Conservation (phyloP, 768 basidiomycete genomes). For the Psilocybe subaeruginosa region DNA sequence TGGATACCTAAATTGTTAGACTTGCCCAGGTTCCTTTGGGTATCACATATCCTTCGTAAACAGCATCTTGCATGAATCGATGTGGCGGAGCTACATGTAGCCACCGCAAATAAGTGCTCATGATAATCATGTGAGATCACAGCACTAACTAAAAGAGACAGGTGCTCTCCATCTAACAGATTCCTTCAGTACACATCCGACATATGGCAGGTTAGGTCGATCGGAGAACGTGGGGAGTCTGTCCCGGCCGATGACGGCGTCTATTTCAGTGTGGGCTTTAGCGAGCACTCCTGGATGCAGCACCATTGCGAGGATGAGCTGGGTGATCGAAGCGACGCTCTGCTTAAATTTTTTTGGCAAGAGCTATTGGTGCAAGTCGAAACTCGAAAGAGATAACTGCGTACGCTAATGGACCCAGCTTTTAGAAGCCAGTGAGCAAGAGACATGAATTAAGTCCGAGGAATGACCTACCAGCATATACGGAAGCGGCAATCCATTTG, state of each 20-base stretch:
- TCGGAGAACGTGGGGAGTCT: slow-evolving; percentile 29
- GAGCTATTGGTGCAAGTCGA: neutral
- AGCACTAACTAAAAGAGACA: slow-evolving; percentile 14
- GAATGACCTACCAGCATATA: neutral
- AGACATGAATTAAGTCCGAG: neutral
- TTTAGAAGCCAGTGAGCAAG: neutral
- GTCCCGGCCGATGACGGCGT: slow-evolving; percentile 24
- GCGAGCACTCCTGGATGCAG: slow-evolving; percentile 12
- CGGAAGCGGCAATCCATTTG: neutral
- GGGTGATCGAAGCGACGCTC: neutral
- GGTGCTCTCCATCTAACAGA: slow-evolving; percentile 25
- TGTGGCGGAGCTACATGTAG: neutral
- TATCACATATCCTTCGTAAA: neutral
- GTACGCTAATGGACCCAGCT: neutral
- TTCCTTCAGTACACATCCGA: slow-evolving; percentile 27
- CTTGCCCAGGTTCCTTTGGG: neutral
- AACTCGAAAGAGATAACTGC: neutral
- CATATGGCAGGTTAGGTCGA: slow-evolving; percentile 24
- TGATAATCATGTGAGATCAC: too few species aligned
- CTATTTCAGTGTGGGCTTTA: slow-evolving; percentile 30
- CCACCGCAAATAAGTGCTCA: neutral
- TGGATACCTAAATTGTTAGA: neutral
- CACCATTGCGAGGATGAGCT: slow-evolving; percentile 10
- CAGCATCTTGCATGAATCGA: neutral
- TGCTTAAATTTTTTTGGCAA: neutral